phyloP scores from a whole-genome alignment of 2,329 filamentous ascomycete genomes.

The Elsinoe perseae region DNA sequence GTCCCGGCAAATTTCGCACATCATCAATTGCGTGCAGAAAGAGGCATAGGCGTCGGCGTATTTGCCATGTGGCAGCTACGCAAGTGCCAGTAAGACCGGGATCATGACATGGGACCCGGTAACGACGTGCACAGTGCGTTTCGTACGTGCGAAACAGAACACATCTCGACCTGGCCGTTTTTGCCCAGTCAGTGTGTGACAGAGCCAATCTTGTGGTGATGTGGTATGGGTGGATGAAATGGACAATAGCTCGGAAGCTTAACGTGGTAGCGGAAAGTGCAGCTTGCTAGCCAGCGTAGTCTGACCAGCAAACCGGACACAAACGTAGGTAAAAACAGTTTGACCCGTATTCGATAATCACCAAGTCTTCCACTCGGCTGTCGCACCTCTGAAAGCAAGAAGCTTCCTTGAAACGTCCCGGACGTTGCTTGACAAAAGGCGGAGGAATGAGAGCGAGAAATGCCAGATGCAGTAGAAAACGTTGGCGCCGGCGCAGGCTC shows the following conservation, averaged over 20 bases:
- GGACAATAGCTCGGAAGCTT: conserved; percentile 5
- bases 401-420: conserved; percentile 5
- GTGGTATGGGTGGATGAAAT: not conserved
- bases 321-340: not conserved
- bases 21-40: too few species aligned
- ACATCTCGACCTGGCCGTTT: conserved; percentile 9
- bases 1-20: conserved; percentile 11
- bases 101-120: not conserved
- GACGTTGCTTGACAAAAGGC: conserved; percentile 1
- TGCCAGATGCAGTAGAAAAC: not conserved
- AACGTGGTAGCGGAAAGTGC: not conserved
- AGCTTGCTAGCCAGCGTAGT: not conserved
- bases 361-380: conserved; percentile 1
- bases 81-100: not conserved
- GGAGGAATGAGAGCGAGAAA: not conserved
- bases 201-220: not conserved
- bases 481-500: conserved; percentile 4
- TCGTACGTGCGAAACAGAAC: conserved; percentile 6
- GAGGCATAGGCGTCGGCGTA: too few species aligned
- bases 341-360: conserved; percentile 14
- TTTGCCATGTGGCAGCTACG: conserved; percentile 13
- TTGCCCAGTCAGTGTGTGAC: conserved; percentile 1
- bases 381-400: not conserved
- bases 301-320: conserved; percentile 1
- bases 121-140: conserved; percentile 5